A percentile compares a stretch with the other conserved stretches of the same genome.
Conservation (phyloP, 495 filamentous ascomycete species). For the Stereocaulon alpinum region DNA sequence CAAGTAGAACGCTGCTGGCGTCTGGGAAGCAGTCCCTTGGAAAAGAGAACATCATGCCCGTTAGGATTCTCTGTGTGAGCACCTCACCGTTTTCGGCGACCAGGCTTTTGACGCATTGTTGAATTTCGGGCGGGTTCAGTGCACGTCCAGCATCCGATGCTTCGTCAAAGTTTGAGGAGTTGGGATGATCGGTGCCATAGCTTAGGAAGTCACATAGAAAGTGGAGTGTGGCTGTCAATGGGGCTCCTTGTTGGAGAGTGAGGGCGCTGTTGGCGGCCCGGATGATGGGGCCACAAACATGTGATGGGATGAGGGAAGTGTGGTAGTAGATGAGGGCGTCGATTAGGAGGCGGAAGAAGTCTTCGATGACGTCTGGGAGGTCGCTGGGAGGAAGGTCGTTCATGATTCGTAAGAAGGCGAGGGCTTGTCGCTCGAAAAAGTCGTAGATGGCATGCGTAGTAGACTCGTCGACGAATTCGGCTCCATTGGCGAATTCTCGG, state of each 20-base stretch:
- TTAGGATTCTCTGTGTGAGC: conserved; percentile 74
- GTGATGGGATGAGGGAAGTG: conserved; percentile 63
- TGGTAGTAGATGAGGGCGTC: conserved; percentile 92
- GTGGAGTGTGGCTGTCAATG: conserved; percentile 80
- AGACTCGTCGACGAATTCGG: conserved; percentile 67
- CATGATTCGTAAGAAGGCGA: conserved; percentile 76
- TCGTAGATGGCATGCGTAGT: conserved; percentile 83
- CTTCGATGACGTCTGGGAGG: conserved; percentile 94
- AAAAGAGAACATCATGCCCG: conserved; percentile 98
- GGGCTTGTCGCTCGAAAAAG: conserved; percentile 89
- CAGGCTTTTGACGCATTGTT: conserved; percentile 59
- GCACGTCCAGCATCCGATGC: conserved; percentile 22
- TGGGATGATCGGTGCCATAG: conserved; percentile 69
- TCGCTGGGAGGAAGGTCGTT: conserved; percentile 79
- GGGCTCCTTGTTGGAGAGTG: conserved; percentile 79
- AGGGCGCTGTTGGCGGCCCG: conserved; percentile 76
- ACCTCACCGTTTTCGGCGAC: conserved; percentile 61
- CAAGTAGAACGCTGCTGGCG: conserved; percentile 81
- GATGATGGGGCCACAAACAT: conserved; percentile 71
- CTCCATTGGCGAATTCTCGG: conserved; percentile 85
- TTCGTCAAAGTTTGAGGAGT: conserved; percentile 56
- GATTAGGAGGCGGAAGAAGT: conserved; percentile 88
- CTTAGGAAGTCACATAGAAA: conserved; percentile 88
- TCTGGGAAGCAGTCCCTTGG: conserved; percentile 90
- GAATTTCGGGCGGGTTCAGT: conserved; percentile 52